These are phyloP conservation scores for Scenedesmus sp. DNA, from an alignment of 163 green algal genomes.

Conservation along the genomic window DNA sequence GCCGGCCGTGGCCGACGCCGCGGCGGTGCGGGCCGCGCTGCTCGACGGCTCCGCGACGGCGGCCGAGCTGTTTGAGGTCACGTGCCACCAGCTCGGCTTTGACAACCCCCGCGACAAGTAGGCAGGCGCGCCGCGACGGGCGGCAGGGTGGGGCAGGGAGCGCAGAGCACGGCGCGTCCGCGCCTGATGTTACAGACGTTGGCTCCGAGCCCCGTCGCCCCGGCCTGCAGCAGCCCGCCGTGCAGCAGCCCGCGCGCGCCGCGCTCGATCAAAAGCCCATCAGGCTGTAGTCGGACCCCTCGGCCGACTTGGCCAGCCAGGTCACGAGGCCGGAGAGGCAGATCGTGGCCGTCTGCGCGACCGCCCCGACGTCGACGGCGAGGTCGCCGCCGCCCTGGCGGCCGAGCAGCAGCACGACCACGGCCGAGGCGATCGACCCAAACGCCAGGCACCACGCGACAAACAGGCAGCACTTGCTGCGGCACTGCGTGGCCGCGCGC, in stretches of 20 bases:
- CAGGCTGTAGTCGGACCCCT: conserved; percentile 28
- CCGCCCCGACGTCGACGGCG: conserved; percentile 26
- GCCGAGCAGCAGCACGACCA: conserved; percentile 29
- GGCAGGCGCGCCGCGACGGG: not conserved
- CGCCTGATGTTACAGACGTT: too few relatives aligned
- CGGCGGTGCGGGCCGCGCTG: conserved; percentile 14
- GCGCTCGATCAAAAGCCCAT: conserved; percentile 37
- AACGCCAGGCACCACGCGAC: conserved; percentile 22
- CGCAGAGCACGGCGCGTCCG: too few relatives aligned
- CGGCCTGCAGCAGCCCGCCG: too few relatives aligned
- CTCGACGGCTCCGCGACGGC: conserved; percentile 5
- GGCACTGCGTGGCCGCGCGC: conserved; percentile 9
- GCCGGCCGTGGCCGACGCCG: conserved; percentile 1
- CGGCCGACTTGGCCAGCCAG: conserved; percentile 29
- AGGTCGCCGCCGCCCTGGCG: conserved; percentile 30
- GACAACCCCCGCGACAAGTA: conserved; percentile 38
- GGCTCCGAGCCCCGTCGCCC: too few relatives aligned
- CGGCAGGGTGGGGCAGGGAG: not conserved
- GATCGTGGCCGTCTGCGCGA: conserved; percentile 33
- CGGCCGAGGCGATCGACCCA: conserved; percentile 32
- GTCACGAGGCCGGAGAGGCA: conserved; percentile 29
- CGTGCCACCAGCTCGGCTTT: conserved; percentile 20
- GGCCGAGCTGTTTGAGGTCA: conserved; percentile 17
- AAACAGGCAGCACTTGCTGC: conserved; percentile 42
- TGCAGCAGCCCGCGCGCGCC: too few relatives aligned